Evolutionary conservation across 2,329 filamentous ascomycete species (phyloP).

Genomic region (Passalora sequoiae): DNA sequence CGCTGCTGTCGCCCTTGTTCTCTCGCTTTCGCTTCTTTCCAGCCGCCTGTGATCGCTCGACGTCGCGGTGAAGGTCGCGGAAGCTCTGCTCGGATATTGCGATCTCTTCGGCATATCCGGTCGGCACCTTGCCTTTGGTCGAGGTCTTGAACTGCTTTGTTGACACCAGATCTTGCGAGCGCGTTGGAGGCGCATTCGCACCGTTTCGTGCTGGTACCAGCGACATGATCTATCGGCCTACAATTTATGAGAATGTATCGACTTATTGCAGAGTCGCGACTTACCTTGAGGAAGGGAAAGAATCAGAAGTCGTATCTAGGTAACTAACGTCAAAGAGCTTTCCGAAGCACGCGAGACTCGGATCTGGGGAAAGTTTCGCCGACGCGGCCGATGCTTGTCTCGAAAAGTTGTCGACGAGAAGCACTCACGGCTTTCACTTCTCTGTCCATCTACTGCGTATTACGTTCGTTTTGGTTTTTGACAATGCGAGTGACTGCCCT

Average conservation of each 20-base stretch:
- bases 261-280: slow-evolving; percentile 9
- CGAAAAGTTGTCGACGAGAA: no score
- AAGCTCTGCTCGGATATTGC: slow-evolving; percentile 89
- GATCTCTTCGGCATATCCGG: slow-evolving; percentile 82
- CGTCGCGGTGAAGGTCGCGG: slow-evolving; percentile 75
- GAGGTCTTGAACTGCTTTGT: slow-evolving; percentile 31
- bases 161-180: slow-evolving; percentile 24
- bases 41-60: slow-evolving; percentile 47
- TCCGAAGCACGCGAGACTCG: no score
- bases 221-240: slow-evolving; percentile 31
- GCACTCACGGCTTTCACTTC: no score
- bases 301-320: no score
- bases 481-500: slow-evolving; percentile 20
- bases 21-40: slow-evolving; percentile 78
- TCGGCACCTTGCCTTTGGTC: slow-evolving; percentile 49
- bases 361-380: no score
- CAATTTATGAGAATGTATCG: slow-evolving; percentile 9
- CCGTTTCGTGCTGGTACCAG: slow-evolving; percentile 33
- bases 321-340: no score
- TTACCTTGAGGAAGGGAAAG: slow-evolving; percentile 12
- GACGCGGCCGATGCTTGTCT: no score
- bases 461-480: no score
- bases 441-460: no score
- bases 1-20: slow-evolving; percentile 73
- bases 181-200: slow-evolving; percentile 31